These are phyloP conservation scores for Pseudohalonectria lignicola DNA, from an alignment of 2,329 filamentous ascomycete genomes.

Conservation along the genomic window DNA sequence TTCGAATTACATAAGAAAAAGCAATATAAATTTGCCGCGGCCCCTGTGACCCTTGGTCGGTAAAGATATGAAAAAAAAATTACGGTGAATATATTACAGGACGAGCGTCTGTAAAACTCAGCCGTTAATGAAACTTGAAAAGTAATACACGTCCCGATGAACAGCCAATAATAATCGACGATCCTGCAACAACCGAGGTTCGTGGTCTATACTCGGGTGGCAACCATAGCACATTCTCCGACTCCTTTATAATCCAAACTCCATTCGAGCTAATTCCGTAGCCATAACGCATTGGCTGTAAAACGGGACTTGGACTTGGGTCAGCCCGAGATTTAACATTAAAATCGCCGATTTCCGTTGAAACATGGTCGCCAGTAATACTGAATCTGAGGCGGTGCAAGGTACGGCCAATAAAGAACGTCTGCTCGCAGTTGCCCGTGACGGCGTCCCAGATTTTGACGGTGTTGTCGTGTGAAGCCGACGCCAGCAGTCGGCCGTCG, in stretches of 20 bases:
- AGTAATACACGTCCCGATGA: background rate
- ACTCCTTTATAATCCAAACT: background rate
- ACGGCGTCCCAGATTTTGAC: slow-evolving; percentile 2
- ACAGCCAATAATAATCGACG: background rate
- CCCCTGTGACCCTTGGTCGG: background rate
- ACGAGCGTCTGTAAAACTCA: background rate
- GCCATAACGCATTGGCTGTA: background rate
- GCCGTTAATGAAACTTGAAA: no score
- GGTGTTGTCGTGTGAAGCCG: slow-evolving; percentile 5
- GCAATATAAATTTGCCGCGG: background rate
- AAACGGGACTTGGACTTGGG: background rate
- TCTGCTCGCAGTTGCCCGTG: background rate
- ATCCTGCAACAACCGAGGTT: background rate
- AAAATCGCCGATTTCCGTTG: background rate
- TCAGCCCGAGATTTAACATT: background rate
- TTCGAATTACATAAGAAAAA: background rate
- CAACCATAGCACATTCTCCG: background rate
- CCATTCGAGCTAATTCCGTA: background rate
- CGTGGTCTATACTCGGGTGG: background rate
- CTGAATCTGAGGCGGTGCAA: background rate
- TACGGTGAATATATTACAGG: background rate
- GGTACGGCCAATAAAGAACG: background rate
- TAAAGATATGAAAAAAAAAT: background rate
- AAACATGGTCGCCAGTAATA: background rate
- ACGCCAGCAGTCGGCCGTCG: slow-evolving; percentile 3